These are phyloP conservation scores for Microbotryomycetes sp. DNA, from an alignment of 1,284 basidiomycete species.

Conservation along the genomic window DNA sequence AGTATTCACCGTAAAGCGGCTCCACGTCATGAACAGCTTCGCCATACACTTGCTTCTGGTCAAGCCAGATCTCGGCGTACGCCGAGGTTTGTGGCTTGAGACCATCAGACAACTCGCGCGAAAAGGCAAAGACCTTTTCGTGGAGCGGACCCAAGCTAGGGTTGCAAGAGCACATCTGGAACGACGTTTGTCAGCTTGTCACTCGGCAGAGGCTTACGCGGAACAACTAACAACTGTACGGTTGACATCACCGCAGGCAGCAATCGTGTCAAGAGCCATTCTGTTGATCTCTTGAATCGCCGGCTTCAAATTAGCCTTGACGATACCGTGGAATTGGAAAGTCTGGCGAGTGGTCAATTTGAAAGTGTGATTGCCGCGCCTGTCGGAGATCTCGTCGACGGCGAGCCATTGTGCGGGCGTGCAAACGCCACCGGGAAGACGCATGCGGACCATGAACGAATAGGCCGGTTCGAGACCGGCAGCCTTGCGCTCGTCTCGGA, in stretches of 20 bases:
- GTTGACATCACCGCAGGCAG: constrained; percentile 97
- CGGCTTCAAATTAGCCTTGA: constrained; percentile 92
- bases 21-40: constrained; percentile 89
- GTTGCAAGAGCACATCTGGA: constrained; percentile 80
- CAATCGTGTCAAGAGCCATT: constrained; percentile 85
- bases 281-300: constrained; percentile 96
- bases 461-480: constrained; percentile 94
- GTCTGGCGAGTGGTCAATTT: constrained; percentile 97
- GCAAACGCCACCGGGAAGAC: constrained; percentile 94
- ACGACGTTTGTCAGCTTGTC: no score
- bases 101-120: constrained; percentile 76
- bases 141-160: constrained; percentile 81
- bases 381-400: constrained; percentile 92
- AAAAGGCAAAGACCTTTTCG: constrained; percentile 72
- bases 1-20: constrained; percentile 93
- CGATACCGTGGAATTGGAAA: constrained; percentile 99
- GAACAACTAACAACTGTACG: constrained; percentile 49
- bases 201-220: constrained; percentile 38
- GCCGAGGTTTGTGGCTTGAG: constrained; percentile 85
- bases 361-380: constrained; percentile 88
- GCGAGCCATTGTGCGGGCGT: constrained; percentile 85
- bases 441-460: constrained; percentile 97
- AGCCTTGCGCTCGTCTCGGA: constrained; percentile 87
- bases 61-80: constrained; percentile 98
- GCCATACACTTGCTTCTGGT: constrained; percentile 87